Evolutionary conservation across 495 filamentous ascomycete species (phyloP), one percentile per base, ranked within the genome.

Genomic region (Aspergillus asperescens): DNA sequence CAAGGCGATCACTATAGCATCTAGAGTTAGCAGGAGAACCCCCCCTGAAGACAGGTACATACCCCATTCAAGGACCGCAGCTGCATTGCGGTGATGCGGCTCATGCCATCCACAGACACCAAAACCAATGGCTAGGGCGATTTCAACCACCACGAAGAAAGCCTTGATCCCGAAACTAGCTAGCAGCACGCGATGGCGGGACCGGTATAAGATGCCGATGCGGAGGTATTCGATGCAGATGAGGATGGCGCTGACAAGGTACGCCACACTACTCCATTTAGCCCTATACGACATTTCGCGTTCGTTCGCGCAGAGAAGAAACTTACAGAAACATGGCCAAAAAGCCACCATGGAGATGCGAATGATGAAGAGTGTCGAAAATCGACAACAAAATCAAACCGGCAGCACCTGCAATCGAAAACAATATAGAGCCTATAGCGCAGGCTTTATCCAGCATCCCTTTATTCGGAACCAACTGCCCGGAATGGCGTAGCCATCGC

Each of bases 221-320:
- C 85, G 82, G 56, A 91, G 81, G 65, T 95, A 96, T 60, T 96
- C 91, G 69, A 81, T 81, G 72, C 89, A 94, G 55, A 90, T 86
- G 61, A 90, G 86, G 47, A 95, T 80, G 32, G 90, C 90, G 15
- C 82, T 87, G 25, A 95, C 60, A 22, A 95, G 69, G 61, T 92
- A 83, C 39, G 68, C 77, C 19, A 62, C 72, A 54, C 67, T 74
- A 22, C 0, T 25, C 15, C 7, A 19, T 7, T 42, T 3, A 38
- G 63, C 44, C 48, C 54, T 46, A 3, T 31, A 23, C 10, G 15
- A 6, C 22, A 8, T 18, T 35, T 27, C 7, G 10, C 18, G 9
- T 29, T 2, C 19, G 13, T 13, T 9, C 27, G 24, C 39, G 29
- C 9, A 16, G 40, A 15, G 6, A 24, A 28, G 24, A 38, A 18